A percentile compares a stretch with the other conserved stretches of the same genome.
Evolutionary conservation across 106 monocot genomes (phyloP).

Genomic region (Cymbidium sinense): DNA sequence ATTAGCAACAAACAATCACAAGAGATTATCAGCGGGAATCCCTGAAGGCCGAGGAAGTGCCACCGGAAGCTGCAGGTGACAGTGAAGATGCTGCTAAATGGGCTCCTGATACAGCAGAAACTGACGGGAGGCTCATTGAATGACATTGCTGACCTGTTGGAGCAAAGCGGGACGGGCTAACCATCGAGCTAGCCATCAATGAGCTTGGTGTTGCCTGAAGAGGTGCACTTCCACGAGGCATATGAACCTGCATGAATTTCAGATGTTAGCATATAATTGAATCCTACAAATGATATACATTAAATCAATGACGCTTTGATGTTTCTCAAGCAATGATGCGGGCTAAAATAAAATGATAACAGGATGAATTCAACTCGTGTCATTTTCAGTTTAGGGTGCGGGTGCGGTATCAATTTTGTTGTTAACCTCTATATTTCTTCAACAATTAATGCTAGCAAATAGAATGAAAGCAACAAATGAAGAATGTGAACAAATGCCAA

Average conservation of each 20-base stretch:
- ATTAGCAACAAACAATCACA: no score
- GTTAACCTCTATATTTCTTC: no score
- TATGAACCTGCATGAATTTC: slow-evolving; percentile 3
- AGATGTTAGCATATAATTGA: background rate
- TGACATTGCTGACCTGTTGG: slow-evolving; percentile 1
- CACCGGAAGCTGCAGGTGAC: slow-evolving; percentile 62
- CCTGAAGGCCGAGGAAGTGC: slow-evolving; percentile 45
- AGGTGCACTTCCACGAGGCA: slow-evolving; percentile 10
- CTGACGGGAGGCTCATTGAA: background rate
- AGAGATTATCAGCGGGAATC: slow-evolving; percentile 18
- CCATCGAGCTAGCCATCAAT: slow-evolving; percentile 8
- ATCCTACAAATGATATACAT: background rate
- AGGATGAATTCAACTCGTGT: no score
- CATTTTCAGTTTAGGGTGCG: no score
- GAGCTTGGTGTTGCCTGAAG: slow-evolving; percentile 18
- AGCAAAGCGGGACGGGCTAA: slow-evolving; percentile 41
- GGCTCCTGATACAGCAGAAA: slow-evolving; percentile 28
- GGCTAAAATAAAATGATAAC: background rate
- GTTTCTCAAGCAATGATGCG: background rate
- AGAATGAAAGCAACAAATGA: no score
- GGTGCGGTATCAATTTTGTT: no score
- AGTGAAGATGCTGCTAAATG: slow-evolving; percentile 52
- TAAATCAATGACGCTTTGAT: background rate
- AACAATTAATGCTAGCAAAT: no score
- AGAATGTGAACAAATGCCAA: no score